phyloP scores from a whole-genome alignment of 2,329 filamentous ascomycete genomes.

The Parastagonospora nodorum region DNA sequence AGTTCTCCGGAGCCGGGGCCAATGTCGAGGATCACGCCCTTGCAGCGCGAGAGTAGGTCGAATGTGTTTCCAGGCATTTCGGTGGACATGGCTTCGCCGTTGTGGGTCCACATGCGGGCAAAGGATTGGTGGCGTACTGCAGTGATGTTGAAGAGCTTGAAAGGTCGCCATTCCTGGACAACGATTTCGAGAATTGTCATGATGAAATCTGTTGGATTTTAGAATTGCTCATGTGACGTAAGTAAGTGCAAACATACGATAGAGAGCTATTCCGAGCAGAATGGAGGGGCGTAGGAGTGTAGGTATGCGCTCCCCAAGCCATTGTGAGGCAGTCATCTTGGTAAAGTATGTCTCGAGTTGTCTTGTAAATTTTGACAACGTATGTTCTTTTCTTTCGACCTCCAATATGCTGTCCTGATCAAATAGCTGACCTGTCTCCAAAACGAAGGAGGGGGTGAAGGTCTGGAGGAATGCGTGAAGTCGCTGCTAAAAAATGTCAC shows the following conservation, averaged over 20 bases:
- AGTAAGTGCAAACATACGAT: slow-evolving; percentile 25
- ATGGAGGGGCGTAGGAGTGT: slow-evolving; percentile 35
- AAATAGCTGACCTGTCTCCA: neutral
- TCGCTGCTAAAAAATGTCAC: too few relatives aligned
- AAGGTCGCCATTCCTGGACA: slow-evolving; percentile 33
- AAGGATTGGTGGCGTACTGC: slow-evolving; percentile 40
- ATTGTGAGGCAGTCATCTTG: slow-evolving; percentile 16
- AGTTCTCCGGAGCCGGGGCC: slow-evolving; percentile 59
- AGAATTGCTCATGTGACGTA: neutral
- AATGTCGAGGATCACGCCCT: slow-evolving; percentile 46
- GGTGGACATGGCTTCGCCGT: slow-evolving; percentile 43
- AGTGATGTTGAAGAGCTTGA: slow-evolving; percentile 34
- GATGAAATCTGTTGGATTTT: slow-evolving; percentile 32
- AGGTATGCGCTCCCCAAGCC: slow-evolving; percentile 25
- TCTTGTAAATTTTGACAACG: neutral
- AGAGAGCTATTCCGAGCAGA: slow-evolving; percentile 30
- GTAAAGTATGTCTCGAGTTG: neutral
- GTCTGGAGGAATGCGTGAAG: too few relatives aligned
- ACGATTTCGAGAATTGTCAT: slow-evolving; percentile 41
- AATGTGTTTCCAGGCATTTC: slow-evolving; percentile 42
- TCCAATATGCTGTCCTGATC: neutral
- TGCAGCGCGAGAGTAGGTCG: slow-evolving; percentile 31
- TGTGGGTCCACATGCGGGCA: slow-evolving; percentile 42
- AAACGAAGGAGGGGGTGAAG: too few relatives aligned
- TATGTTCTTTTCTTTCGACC: neutral